These are phyloP conservation scores for Coriolopsis trogii DNA, from an alignment of 1,284 basidiomycete species.

Conservation along the genomic window DNA sequence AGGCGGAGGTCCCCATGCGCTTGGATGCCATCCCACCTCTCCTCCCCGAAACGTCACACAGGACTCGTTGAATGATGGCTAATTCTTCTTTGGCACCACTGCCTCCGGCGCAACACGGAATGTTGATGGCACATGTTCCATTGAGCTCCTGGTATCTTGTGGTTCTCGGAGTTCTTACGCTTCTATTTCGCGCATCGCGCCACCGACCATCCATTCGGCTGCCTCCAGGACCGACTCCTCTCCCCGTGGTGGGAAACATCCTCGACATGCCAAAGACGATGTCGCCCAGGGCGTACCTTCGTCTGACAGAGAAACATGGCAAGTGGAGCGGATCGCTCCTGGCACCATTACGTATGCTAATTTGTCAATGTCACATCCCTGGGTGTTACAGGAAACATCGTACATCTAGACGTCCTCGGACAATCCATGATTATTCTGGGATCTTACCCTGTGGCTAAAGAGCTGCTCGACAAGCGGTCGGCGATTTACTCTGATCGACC, in stretches of 20 bases:
- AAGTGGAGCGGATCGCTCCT: too few relatives aligned
- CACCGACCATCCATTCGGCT: neutral
- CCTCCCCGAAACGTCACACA: too few relatives aligned
- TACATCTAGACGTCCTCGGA: slow-evolving; percentile 6
- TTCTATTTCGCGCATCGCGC: too few relatives aligned
- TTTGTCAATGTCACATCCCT: neutral
- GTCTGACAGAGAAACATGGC: slow-evolving; percentile 1
- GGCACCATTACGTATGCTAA: too few relatives aligned
- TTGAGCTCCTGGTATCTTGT: too few relatives aligned
- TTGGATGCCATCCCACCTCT: too few relatives aligned
- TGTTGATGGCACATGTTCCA: too few relatives aligned
- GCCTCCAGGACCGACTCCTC: slow-evolving; percentile 2
- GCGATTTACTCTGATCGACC: slow-evolving; percentile 21
- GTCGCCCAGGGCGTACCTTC: neutral
- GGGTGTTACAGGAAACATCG: slow-evolving; percentile 4
- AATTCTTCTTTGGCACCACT: too few relatives aligned
- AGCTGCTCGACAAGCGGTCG: slow-evolving; percentile 5
- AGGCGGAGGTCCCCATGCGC: too few relatives aligned
- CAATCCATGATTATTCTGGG: slow-evolving; percentile 9
- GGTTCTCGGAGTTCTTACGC: too few relatives aligned
- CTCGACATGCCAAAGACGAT: slow-evolving; percentile 2
- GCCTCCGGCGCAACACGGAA: too few relatives aligned
- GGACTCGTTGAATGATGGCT: too few relatives aligned
- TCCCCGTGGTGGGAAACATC: slow-evolving; percentile 5
- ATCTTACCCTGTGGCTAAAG: neutral